Conservation (phyloP, 1,284 basidiomycete genomes). For the Ceraceosorus bombacis region DNA sequence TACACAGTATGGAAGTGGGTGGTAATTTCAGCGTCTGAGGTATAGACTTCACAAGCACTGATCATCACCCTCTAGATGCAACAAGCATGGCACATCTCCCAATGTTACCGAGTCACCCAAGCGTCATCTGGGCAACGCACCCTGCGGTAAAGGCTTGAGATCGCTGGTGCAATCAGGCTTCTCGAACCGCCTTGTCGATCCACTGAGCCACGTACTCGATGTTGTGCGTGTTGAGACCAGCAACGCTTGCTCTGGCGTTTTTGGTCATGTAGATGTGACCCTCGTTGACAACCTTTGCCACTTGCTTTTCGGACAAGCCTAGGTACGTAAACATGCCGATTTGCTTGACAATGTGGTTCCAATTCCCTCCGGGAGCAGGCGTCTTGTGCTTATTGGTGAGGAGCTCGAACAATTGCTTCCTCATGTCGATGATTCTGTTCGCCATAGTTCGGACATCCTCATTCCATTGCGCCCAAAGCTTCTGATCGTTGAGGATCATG, state of each 20-base stretch:
- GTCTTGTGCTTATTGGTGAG: conserved; percentile 78
- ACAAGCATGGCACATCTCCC: too few relatives aligned
- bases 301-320: conserved; percentile 54
- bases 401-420: conserved; percentile 67
- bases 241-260: conserved; percentile 82
- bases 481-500: conserved; percentile 55
- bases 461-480: conserved; percentile 78
- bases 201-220: conserved; percentile 43
- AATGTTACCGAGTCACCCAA: too few relatives aligned
- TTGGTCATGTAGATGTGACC: conserved; percentile 79
- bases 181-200: conserved; percentile 44
- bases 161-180: conserved; percentile 3
- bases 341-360: conserved; percentile 61
- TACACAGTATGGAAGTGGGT: too few relatives aligned
- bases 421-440: conserved; percentile 79
- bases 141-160: too few relatives aligned
- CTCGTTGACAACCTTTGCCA: conserved; percentile 64
- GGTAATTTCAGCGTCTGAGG: too few relatives aligned
- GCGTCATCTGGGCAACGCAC: too few relatives aligned
- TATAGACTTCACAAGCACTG: too few relatives aligned
- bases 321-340: conserved; percentile 48
- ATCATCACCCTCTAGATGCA: too few relatives aligned
- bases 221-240: conserved; percentile 77
- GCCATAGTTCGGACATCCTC: conserved; percentile 86
- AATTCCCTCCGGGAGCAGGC: conserved; percentile 56